Evolutionary conservation across 441 rosid species (phyloP).

Genomic region (Adansonia gregorii): DNA sequence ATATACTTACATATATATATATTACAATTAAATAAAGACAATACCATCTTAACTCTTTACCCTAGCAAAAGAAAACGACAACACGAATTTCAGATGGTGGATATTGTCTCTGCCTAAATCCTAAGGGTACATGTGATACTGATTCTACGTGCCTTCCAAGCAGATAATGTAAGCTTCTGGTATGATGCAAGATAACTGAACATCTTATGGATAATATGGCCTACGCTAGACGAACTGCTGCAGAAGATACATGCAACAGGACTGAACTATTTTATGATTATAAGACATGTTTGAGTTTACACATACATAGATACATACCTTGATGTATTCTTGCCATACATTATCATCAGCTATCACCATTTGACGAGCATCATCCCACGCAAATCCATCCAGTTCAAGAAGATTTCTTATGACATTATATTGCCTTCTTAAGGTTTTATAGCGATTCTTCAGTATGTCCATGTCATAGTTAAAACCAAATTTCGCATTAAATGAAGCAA

Average conservation of each 20-base stretch:
- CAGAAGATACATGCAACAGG: neutral
- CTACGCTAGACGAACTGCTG: neutral
- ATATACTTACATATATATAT: neutral
- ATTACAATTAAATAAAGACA: neutral
- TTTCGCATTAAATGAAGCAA: slow-evolving; percentile 61
- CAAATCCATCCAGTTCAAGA: slow-evolving; percentile 68
- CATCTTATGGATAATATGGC: slow-evolving; percentile 4
- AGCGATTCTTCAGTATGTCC: slow-evolving; percentile 81
- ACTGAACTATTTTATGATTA: no score
- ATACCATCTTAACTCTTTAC: neutral
- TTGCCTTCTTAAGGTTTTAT: slow-evolving; percentile 77
- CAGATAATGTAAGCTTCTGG: neutral
- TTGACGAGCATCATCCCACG: slow-evolving; percentile 6
- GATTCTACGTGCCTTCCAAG: neutral
- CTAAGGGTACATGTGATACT: neutral
- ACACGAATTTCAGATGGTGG: neutral
- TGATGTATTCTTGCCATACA: slow-evolving; percentile 15
- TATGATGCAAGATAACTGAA: neutral
- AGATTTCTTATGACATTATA: slow-evolving; percentile 62
- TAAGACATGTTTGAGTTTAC: neutral
- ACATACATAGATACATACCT: neutral
- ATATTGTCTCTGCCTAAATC: neutral
- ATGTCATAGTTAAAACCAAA: slow-evolving; percentile 64
- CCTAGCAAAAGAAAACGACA: neutral
- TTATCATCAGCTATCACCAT: slow-evolving; percentile 11